phyloP scores from a whole-genome alignment of 73 alveolate genomes.

The Paramecium biaurelia region DNA sequence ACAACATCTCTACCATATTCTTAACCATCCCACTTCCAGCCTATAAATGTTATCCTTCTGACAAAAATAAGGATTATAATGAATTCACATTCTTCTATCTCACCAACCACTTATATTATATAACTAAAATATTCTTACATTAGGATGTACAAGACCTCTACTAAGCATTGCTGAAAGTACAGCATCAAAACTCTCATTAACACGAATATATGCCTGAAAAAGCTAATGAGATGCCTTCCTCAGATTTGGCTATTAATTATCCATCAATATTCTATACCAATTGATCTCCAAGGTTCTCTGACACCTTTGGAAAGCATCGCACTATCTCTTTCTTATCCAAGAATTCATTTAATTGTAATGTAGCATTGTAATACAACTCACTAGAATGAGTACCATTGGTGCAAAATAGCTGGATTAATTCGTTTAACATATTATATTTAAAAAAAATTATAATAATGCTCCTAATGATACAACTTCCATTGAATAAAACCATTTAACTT shows the following conservation, averaged over 20 bases:
- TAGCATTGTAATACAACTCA: slow-evolving; percentile 18
- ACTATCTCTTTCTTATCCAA: neutral
- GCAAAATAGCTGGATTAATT: slow-evolving; percentile 20
- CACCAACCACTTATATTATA: slow-evolving; percentile 20
- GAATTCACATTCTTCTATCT: slow-evolving; percentile 34
- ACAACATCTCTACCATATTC: neutral
- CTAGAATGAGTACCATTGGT: neutral
- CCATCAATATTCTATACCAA: neutral
- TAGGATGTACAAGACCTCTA: neutral
- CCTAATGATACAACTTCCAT: neutral
- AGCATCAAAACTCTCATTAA: slow-evolving; percentile 13
- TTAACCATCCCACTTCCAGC: neutral
- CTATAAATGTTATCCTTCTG: neutral
- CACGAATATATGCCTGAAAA: neutral
- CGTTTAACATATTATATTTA: slow-evolving; percentile 40
- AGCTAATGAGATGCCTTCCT: slow-evolving; percentile 27
- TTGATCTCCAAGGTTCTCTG: slow-evolving; percentile 45
- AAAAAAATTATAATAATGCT: neutral
- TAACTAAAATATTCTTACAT: neutral
- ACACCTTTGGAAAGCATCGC: neutral
- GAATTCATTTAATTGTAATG: neutral
- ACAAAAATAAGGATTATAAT: neutral
- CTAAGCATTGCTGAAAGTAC: neutral
- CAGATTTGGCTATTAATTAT: neutral
- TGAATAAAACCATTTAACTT: neutral